Base-by-base conservation (phyloP, 2,329 filamentous ascomycete species). In the Apiospora pterosperma region DNA sequence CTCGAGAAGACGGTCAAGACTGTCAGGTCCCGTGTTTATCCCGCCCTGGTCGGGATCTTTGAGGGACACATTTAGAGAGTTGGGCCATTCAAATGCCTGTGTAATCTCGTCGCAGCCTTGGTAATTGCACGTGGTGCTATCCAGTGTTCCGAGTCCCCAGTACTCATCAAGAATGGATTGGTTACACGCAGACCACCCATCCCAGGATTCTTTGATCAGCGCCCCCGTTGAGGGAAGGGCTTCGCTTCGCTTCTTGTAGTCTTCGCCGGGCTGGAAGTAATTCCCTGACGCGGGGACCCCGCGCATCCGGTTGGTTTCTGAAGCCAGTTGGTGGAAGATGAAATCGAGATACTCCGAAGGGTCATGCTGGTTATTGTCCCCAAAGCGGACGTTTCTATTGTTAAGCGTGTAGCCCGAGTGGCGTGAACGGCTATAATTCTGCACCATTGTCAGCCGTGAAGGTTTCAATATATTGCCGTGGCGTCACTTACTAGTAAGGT, bases 341-440 rank as follows among this genome's bases (percentile, higher is more conserved):
- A 96, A 97, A 58, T 89, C 88, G 69, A 95, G 89, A 70, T 97
- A 97, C 72, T 98, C 96, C 69, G 94, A 91, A 1, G 93, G 91
- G 73, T 99, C 96, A 77, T 98, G 96, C 74, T 98, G 95, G 61
- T 88, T 81, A 28, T 84, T 90, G 16, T 90, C 92, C 80, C 93
- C 96, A 7, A 85, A 68, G 23, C 67, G 21, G 11, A 42, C 1
- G 1, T 7, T n/a, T 2, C 19, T 12, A 23, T 36, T 48, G 1
- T 3, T 0, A 66, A 28, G 61, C 63, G 23, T 68, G 36, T 73
- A 73, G 61, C 76, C 76, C 25, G 67, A 65, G 70, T 90, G 90
- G 66, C 93, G 88, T 63, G 87, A 85, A 66, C 85, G 79, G 66
- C 87, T 85, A 66, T 91, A 92, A 55, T 87, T 85, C 78, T 91